phyloP scores from a whole-genome alignment of 345 rosid species.

The Iberis pinnata region DNA sequence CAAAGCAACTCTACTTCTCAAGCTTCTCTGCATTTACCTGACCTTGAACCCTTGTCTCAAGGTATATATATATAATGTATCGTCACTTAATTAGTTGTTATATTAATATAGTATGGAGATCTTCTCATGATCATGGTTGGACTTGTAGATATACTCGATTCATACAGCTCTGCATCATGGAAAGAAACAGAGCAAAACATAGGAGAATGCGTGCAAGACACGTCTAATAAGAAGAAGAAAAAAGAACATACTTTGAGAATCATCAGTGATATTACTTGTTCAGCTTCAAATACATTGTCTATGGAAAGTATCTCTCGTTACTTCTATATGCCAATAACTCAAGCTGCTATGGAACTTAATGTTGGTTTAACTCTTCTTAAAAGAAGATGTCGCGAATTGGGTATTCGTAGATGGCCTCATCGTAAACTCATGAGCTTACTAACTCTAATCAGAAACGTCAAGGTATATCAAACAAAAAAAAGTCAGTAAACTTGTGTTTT shows the following conservation, averaged over 20 bases:
- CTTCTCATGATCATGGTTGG: conserved; percentile 13
- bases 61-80: too few relatives aligned
- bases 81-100: too few relatives aligned
- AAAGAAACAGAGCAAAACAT: conserved; percentile 28
- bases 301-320: conserved; percentile 38
- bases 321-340: conserved; percentile 64
- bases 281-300: conserved; percentile 28
- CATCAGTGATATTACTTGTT: background rate
- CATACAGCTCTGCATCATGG: conserved; percentile 29
- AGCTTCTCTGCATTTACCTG: conserved; percentile 23
- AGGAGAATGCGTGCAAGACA: conserved; percentile 24
- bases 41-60: conserved; percentile 30
- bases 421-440: conserved; percentile 61
- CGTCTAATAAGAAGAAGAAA: conserved; percentile 13
- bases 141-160: conserved; percentile 22
- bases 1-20: conserved; percentile 23
- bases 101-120: background rate
- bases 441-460: conserved; percentile 44
- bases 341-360: conserved; percentile 56
- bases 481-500: background rate
- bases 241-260: conserved; percentile 11
- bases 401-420: conserved; percentile 62
- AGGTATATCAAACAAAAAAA: conserved; percentile 31
- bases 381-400: conserved; percentile 63
- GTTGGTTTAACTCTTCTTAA: conserved; percentile 63